Evolutionary conservation across 1,139 yeast genomes (phyloP).

Genomic region (Debaryomyces coudertii): DNA sequence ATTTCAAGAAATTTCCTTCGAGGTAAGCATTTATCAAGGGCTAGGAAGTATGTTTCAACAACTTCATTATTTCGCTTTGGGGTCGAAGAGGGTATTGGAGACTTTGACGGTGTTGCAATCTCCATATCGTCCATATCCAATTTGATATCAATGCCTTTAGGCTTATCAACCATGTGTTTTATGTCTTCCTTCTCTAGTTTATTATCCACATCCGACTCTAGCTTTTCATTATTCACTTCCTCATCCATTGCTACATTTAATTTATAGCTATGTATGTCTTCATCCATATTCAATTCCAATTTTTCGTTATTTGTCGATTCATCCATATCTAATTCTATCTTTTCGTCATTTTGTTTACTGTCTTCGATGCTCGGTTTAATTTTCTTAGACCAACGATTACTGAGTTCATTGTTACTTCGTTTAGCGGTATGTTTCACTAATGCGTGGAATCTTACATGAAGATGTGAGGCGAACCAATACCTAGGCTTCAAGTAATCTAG

Average conservation of each 20-base stretch:
- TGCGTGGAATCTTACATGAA: conserved; percentile 79
- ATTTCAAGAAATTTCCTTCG: conserved; percentile 56
- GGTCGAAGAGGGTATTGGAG: not conserved
- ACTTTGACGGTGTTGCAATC: not conserved
- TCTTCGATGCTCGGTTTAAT: not conserved
- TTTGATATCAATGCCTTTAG: conserved; percentile 19
- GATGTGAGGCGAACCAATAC: conserved; percentile 88
- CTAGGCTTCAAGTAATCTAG: conserved; percentile 60
- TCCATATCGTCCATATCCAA: conserved; percentile 33
- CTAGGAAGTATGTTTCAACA: conserved; percentile 62
- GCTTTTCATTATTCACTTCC: conserved; percentile 12
- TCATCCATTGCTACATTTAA: not conserved
- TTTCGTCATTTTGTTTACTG: conserved; percentile 19
- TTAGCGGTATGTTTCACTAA: conserved; percentile 21
- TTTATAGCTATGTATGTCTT: conserved; percentile 7
- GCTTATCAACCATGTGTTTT: conserved; percentile 26
- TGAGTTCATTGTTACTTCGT: conserved; percentile 2
- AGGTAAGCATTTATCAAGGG: conserved; percentile 84
- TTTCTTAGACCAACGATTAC: not conserved
- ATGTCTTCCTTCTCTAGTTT: conserved; percentile 19
- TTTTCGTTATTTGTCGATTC: conserved; percentile 21
- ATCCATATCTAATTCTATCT: conserved; percentile 29
- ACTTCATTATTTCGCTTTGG: conserved; percentile 15
- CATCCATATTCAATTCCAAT: conserved; percentile 28
- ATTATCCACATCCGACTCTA: conserved; percentile 15